Percentiles rank a stretch among this genome's conserved stretches.
Evolutionary conservation across 805 yeast genomes (phyloP).

Genomic region (Candida andamanensis): DNA sequence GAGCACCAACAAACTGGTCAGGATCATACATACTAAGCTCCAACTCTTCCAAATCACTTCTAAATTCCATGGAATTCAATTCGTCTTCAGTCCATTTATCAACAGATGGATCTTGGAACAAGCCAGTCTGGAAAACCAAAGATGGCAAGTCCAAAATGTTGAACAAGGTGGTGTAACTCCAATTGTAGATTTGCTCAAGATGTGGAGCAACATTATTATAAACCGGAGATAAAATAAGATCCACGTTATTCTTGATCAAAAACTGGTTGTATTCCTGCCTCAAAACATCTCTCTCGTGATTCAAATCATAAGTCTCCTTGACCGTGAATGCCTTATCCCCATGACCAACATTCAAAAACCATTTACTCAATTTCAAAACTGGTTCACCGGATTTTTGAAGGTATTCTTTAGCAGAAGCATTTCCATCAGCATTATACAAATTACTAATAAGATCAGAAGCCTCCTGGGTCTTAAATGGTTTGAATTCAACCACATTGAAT

Average conservation of each 20-base stretch:
- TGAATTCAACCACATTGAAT: conserved; percentile 49
- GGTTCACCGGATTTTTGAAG: conserved; percentile 67
- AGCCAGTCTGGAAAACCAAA: conserved; percentile 57
- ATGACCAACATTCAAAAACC: conserved; percentile 53
- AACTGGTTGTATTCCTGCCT: conserved; percentile 53
- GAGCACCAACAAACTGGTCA: conserved; percentile 46
- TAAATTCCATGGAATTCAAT: conserved; percentile 21
- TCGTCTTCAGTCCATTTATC: conserved; percentile 46
- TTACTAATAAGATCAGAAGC: conserved; percentile 54
- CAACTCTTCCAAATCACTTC: conserved; percentile 44
- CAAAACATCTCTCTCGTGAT: conserved; percentile 50
- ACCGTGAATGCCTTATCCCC: conserved; percentile 46
- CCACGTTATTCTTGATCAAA: conserved; percentile 51
- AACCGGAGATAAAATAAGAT: conserved; percentile 62
- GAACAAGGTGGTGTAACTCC: conserved; percentile 78
- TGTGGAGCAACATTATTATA: conserved; percentile 67
- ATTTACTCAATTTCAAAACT: conserved; percentile 54
- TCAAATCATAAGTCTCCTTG: conserved; percentile 51
- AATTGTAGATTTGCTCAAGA: conserved; percentile 57
- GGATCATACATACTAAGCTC: conserved; percentile 46
- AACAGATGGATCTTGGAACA: conserved; percentile 48
- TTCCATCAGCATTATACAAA: conserved; percentile 69
- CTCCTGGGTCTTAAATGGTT: conserved; percentile 52
- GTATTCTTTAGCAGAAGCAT: conserved; percentile 44
- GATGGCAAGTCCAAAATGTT: conserved; percentile 69